Base-by-base conservation (phyloP, 2,329 filamentous ascomycete species). In the Diaporthe citri region DNA sequence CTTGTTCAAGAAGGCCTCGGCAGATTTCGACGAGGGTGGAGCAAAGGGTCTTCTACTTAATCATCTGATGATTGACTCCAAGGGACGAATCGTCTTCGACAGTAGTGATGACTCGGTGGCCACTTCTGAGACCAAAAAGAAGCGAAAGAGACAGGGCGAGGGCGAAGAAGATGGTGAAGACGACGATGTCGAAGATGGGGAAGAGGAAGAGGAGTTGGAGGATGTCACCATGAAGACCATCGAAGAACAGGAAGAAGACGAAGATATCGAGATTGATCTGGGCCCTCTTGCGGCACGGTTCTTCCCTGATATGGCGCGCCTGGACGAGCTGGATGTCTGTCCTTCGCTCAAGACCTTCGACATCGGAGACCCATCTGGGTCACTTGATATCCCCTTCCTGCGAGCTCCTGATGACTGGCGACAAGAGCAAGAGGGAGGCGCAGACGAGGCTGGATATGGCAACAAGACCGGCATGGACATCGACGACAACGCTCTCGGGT, bases 1-100 rank as follows among this genome's bases (percentile, higher is more conserved):
- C 3, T 86, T 99, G n/a, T 99, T 99, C 90, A 99, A 99, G 82
- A 99, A 99, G 82, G 96, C 96, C 0, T 97, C 96, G 8, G 97
- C 97, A 57, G 97, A 99, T 85, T 99, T 99, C 78, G 97, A 99
- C 82, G 97, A 99, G 85, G 97, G 97, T 28, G 97, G 97, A 74
- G 97, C 97, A 74, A 99, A 98, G 84, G 97, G 97, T 28, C 88
- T 99, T 56, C 88, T 99, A 28, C 89, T 99, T 43, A 99, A 99
- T 81, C 96, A 99, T 84, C 88, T 99, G n/a, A 95, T 96, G 81
- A 98, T 99, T 78, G 97, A 99, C 83, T 91, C 91, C 2, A 92
- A 95, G 77, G 97, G 97, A 56, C 91, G 96, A 48, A 99, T 99
- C 77, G 96, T 99, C 7, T 99, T 99, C 81, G 97, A 99, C 85